phyloP scores from a whole-genome alignment of 805 yeast species.

The Dipodascus albidus region DNA sequence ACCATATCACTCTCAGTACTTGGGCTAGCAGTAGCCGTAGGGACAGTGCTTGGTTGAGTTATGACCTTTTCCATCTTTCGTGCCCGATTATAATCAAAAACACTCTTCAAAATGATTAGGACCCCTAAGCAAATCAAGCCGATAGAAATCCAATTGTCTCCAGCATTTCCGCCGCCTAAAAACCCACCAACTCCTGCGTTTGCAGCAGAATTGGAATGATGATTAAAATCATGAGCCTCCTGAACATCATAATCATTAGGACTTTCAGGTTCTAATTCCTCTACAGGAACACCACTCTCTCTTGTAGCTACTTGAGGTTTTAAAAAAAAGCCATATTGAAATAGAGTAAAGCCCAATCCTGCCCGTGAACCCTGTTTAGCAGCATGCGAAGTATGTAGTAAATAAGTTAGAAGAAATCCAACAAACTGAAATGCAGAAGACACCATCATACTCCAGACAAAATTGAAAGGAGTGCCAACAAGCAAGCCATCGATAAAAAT shows the following conservation, averaged over 20 bases:
- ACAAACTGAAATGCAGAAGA: slow-evolving; percentile 88
- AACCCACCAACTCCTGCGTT: slow-evolving; percentile 8
- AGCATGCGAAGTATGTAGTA: slow-evolving; percentile 92
- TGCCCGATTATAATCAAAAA: slow-evolving; percentile 66
- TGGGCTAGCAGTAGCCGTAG: background rate
- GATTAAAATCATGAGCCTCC: slow-evolving; percentile 16
- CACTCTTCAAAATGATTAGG: slow-evolving; percentile 50
- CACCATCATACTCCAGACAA: slow-evolving; percentile 82
- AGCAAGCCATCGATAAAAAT: slow-evolving; percentile 92
- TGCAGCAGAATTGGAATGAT: slow-evolving; percentile 15
- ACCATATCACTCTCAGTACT: background rate
- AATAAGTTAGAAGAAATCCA: slow-evolving; percentile 82
- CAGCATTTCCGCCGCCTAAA: slow-evolving; percentile 6
- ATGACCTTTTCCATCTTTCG: slow-evolving; percentile 62
- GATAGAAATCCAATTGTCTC: slow-evolving; percentile 39
- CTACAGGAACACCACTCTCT: slow-evolving; percentile 16
- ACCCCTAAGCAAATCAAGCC: slow-evolving; percentile 58
- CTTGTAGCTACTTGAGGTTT: slow-evolving; percentile 31
- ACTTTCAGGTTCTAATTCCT: slow-evolving; percentile 40
- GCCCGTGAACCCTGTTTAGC: slow-evolving; percentile 91
- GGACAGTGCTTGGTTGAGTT: slow-evolving; percentile 15
- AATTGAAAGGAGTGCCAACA: slow-evolving; percentile 82
- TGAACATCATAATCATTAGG: slow-evolving; percentile 35
- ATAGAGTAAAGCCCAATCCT: slow-evolving; percentile 78
- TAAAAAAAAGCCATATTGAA: slow-evolving; percentile 55